These are phyloP conservation scores for Marasmius oreades DNA, from an alignment of 1,284 basidiomycete genomes.

Conservation along the genomic window DNA sequence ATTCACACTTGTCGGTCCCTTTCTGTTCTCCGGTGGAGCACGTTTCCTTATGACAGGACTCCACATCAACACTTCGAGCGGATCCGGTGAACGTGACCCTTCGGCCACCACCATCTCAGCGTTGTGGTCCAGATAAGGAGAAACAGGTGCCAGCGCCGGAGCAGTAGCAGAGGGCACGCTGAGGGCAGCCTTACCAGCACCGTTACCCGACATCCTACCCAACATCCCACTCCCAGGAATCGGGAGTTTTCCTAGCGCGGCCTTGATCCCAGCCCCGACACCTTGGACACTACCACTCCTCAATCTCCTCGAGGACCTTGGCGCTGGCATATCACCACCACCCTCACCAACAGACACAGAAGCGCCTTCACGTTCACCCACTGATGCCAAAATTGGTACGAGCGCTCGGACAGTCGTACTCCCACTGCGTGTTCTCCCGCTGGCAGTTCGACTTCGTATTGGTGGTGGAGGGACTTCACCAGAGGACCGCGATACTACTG, in stretches of 20 bases:
- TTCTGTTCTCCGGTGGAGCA: no score
- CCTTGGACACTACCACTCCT: slow-evolving; percentile 10
- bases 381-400: not conserved
- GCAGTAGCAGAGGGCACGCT: not conserved
- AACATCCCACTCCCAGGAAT: slow-evolving; percentile 3
- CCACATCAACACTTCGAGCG: no score
- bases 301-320: slow-evolving; percentile 13
- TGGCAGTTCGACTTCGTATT: not conserved
- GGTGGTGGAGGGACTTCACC: not conserved
- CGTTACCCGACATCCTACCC: slow-evolving; percentile 8
- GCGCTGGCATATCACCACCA: not conserved
- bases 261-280: slow-evolving; percentile 2
- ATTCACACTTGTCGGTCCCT: not conserved
- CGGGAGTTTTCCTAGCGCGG: slow-evolving; percentile 2
- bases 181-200: not conserved
- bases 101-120: no score
- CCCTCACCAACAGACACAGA: slow-evolving; percentile 2
- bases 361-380: not conserved
- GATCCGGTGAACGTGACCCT: no score
- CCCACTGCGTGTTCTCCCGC: slow-evolving; percentile 5
- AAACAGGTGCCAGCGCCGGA: no score
- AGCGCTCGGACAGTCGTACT: not conserved
- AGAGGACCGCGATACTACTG: not conserved
- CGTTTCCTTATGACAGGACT: no score
- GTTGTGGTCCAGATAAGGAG: no score